Percentiles rank a stretch among this genome's conserved stretches.
Conservation (phyloP, 306 rosid species). For the Macrotyloma uniflorum region DNA sequence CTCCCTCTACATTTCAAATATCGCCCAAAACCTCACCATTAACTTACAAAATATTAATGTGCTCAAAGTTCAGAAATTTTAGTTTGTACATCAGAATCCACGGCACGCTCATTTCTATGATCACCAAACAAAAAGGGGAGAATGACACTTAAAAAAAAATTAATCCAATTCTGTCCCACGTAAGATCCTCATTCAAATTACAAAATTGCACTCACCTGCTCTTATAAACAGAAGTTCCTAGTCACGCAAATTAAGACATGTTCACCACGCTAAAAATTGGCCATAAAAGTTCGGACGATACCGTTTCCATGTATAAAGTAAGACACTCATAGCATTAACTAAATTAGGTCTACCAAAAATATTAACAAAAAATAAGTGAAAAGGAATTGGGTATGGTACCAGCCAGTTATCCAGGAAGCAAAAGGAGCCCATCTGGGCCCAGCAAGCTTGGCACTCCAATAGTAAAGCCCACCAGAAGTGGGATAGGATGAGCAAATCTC, state of each 20-base stretch:
- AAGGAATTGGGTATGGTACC: slow-evolving; percentile 45
- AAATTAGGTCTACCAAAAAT: not conserved
- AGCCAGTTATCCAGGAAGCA: slow-evolving; percentile 98
- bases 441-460: slow-evolving; percentile 98
- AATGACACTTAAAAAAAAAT: not conserved
- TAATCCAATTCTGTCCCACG: no score
- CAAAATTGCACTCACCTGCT: no score
- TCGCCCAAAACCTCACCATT: not conserved
- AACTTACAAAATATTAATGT: not conserved
- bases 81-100: not conserved
- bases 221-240: no score
- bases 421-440: slow-evolving; percentile 90
- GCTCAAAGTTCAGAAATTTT: not conserved
- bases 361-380: not conserved
- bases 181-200: no score
- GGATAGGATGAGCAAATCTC: slow-evolving; percentile 95
- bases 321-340: not conserved
- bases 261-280: no score
- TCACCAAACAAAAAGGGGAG: not conserved
- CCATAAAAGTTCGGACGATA: no score
- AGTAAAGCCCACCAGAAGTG: slow-evolving; percentile 94
- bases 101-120: not conserved
- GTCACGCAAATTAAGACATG: no score
- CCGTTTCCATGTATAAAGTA: no score
- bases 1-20: not conserved